Evolutionary conservation across 805 yeast genomes (phyloP), one percentile per base, ranked within the genome.

Genomic region (Jamesozyma lodderae): DNA sequence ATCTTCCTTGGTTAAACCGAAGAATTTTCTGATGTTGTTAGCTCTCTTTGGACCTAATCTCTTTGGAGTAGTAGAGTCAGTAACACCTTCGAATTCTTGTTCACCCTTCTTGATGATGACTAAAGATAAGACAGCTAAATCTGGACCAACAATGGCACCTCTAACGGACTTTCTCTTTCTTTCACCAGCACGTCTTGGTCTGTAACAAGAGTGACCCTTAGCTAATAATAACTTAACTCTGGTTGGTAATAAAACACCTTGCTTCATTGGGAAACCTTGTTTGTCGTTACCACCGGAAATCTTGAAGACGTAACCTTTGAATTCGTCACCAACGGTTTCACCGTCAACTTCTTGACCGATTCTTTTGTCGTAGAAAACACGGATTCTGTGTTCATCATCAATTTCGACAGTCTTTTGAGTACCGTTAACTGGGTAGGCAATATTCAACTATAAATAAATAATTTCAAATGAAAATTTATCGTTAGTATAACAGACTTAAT

Each of bases 231-330:
- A 80, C 70, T 84, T 87, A 62, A 92, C 97, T 81, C 98, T 94
- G 81, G 94, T 87, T 74, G 98, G 97, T 78, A 86, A 92, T 80
- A 92, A 76, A 55, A 92, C 98, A 82, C 98, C 98, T 76, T 94
- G 98, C 75, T 88, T 92, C 98, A 94, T 92, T 75, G 98, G 97
- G 96, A 92, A 92, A 77, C 98, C 98, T 79, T 92, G 98, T 77
- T 92, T 92, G 78, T 92, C 98, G 83, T 92, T 92, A 81, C 98
- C 98, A 69, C 98, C 98, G 62, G 96, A 73, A 71, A 92, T 88
- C 79, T 82, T 94, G 84, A 92, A 88, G 67, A 86, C 71, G 87
- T 92, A 92, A 66, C 98, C 98, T 74, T 87, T 90, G 90, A 90
- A 86, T 76, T 94, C 98, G 64, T 92, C 97, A 66, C 95, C 94